Evolutionary conservation across 2,329 filamentous ascomycete species (phyloP).

Genomic region (Penicillium decumbens): DNA sequence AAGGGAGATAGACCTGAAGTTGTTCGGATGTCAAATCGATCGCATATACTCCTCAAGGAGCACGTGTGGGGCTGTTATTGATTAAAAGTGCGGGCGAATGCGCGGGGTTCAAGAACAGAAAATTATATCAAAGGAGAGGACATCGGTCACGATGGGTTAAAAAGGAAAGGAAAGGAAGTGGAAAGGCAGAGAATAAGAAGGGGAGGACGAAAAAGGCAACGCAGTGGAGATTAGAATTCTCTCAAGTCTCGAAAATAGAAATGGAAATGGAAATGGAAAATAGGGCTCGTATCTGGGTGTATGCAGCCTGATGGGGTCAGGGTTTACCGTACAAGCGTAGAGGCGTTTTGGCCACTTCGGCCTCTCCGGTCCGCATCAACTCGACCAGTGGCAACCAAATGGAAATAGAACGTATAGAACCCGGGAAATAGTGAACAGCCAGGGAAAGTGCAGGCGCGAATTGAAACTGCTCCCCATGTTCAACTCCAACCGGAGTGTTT

Average conservation of each 20-base stretch:
- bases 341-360: slow-evolving; percentile 7
- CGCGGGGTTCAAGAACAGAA: slow-evolving; percentile 24
- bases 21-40: slow-evolving; percentile 7
- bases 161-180: slow-evolving; percentile 12
- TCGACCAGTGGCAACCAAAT: neutral
- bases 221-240: slow-evolving; percentile 15
- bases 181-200: slow-evolving; percentile 15
- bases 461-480: slow-evolving; percentile 12
- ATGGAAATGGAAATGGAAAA: neutral
- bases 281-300: slow-evolving; percentile 13
- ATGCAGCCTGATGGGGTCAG: slow-evolving; percentile 14
- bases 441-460: neutral
- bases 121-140: slow-evolving; percentile 26
- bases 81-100: slow-evolving; percentile 35
- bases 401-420: too few species aligned
- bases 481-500: slow-evolving; percentile 9
- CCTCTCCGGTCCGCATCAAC: slow-evolving; percentile 15
- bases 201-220: slow-evolving; percentile 15
- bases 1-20: neutral
- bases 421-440: neutral
- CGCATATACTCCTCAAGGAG: slow-evolving; percentile 15
- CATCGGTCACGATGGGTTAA: slow-evolving; percentile 13
- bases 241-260: neutral
- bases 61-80: slow-evolving; percentile 14
- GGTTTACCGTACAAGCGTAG: slow-evolving; percentile 9